Percentiles rank a stretch among this genome's conserved stretches.
Evolutionary conservation across 768 basidiomycete species (phyloP).

Genomic region (Mycena crocata): DNA sequence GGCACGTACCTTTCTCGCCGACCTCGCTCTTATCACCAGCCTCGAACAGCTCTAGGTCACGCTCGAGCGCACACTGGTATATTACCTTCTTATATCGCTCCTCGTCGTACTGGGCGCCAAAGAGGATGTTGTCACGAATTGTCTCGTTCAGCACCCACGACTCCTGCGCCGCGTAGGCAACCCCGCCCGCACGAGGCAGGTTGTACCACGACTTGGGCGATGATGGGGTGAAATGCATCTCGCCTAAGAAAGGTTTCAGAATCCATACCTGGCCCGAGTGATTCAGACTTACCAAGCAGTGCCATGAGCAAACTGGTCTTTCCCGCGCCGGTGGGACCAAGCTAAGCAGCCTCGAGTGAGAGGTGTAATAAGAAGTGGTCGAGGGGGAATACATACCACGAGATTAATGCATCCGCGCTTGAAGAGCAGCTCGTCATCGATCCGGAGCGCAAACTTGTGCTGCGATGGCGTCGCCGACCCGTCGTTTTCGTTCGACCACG

Average conservation of each 20-base stretch:
- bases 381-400: constrained; percentile 64
- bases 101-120: constrained; percentile 83
- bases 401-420: constrained; percentile 64
- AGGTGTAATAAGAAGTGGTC: constrained; percentile 24
- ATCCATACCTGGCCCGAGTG: no score
- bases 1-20: constrained; percentile 59
- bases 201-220: constrained; percentile 71
- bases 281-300: constrained; percentile 52
- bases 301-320: constrained; percentile 79
- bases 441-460: constrained; percentile 60
- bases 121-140: constrained; percentile 85
- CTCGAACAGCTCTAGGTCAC: constrained; percentile 73
- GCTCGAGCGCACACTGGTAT: constrained; percentile 78
- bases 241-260: no score
- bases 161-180: constrained; percentile 88
- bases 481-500: constrained; percentile 58
- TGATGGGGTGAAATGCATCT: constrained; percentile 72
- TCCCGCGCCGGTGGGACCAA: constrained; percentile 48
- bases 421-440: constrained; percentile 67
- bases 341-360: constrained; percentile 44
- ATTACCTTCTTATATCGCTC: constrained; percentile 84
- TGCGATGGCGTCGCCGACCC: constrained; percentile 49
- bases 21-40: constrained; percentile 45
- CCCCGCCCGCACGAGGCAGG: constrained; percentile 74
- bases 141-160: constrained; percentile 89